phyloP scores from a whole-genome alignment of 306 rosid species.

The Hylodesmum podocarpum region DNA sequence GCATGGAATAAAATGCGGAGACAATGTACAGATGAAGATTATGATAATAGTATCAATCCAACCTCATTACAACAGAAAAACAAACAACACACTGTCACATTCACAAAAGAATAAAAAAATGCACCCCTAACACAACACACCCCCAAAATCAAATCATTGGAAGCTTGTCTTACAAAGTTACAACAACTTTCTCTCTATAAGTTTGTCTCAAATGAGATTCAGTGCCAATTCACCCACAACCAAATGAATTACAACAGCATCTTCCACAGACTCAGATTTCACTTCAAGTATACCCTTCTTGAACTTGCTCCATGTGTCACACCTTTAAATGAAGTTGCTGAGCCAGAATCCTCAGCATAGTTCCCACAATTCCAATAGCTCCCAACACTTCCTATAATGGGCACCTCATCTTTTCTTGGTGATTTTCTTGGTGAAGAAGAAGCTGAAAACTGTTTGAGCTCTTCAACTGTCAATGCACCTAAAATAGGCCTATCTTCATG shows the following conservation, averaged over 20 bases:
- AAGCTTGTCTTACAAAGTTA: constrained; percentile 22
- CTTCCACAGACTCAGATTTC: constrained; percentile 36
- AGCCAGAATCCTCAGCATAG: constrained; percentile 44
- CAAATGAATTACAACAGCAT: too few species aligned
- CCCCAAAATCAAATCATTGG: constrained; percentile 18
- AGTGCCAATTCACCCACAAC: constrained; percentile 56
- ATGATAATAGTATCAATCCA: constrained; percentile 1
- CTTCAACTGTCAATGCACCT: constrained; percentile 76
- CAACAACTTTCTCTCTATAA: constrained; percentile 50
- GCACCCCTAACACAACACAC: constrained; percentile 28
- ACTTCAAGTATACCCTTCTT: constrained; percentile 57
- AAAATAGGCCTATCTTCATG: constrained; percentile 78
- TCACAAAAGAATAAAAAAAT: constrained; percentile 42
- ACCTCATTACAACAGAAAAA: constrained; percentile 26
- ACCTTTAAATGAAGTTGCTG: constrained; percentile 61
- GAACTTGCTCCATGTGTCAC: constrained; percentile 58
- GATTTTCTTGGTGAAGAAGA: constrained; percentile 64
- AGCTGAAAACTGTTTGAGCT: constrained; percentile 66
- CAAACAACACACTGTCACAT: constrained; percentile 8
- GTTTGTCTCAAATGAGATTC: constrained; percentile 62
- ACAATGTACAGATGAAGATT: neutral
- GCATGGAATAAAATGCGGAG: neutral
- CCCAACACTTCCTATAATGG: constrained; percentile 73
- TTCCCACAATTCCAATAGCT: constrained; percentile 54
- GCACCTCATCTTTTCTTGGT: constrained; percentile 51